Percentiles rank a stretch among this genome's conserved stretches.
Evolutionary conservation across 2,329 filamentous ascomycete genomes (phyloP).

Genomic region (Graphilbum sp.): DNA sequence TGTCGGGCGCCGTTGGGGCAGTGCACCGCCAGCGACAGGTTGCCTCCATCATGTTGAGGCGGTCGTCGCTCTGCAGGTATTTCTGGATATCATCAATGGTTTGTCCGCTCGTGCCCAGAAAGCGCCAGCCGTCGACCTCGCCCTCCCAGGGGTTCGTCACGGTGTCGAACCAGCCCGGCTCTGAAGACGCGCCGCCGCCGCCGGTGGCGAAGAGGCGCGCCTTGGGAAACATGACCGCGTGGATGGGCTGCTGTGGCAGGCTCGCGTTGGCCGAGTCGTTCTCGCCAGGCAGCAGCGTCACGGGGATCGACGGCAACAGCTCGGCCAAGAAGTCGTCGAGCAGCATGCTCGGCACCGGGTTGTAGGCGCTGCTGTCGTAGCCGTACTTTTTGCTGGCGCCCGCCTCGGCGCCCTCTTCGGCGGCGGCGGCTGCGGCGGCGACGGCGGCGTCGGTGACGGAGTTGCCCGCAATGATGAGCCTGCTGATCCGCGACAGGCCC

Average conservation of each 20-base stretch:
- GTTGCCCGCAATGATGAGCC: conserved; percentile 84
- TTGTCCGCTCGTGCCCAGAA: conserved; percentile 79
- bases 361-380: conserved; percentile 81
- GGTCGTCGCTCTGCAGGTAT: conserved; percentile 64
- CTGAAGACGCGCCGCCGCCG: conserved; percentile 19
- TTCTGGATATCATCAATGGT: conserved; percentile 89
- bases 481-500: conserved; percentile 51
- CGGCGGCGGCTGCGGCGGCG: conserved; percentile 9
- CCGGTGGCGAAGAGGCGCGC: conserved; percentile 49
- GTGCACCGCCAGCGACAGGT: conserved; percentile 85
- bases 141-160: conserved; percentile 91
- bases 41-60: conserved; percentile 81
- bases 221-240: conserved; percentile 76
- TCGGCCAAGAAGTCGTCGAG: conserved; percentile 71
- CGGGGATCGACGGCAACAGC: conserved; percentile 68
- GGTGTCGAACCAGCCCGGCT: conserved; percentile 54
- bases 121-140: conserved; percentile 75
- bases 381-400: conserved; percentile 51
- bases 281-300: conserved; percentile 75
- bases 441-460: conserved; percentile 41
- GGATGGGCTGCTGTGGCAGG: conserved; percentile 84
- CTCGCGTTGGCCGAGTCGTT: conserved; percentile 79
- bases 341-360: conserved; percentile 65
- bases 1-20: conserved; percentile 91
- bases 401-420: conserved; percentile 18